Conservation (phyloP, 2,329 filamentous ascomycete species). For the Cadophora malorum region DNA sequence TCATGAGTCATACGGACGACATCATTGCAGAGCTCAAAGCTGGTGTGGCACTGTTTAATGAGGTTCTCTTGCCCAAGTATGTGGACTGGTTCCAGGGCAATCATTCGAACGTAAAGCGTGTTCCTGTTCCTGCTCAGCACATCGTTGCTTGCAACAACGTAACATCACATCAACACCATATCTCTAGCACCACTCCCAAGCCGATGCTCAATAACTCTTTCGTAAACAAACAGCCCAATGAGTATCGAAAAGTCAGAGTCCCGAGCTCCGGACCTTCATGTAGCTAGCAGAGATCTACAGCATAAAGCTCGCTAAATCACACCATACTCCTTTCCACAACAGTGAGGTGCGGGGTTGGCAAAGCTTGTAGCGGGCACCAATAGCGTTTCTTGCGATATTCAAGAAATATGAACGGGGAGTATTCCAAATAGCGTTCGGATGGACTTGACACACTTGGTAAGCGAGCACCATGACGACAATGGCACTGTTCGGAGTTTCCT, state of each 20-base stretch:
- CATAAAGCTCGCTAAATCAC: slow-evolving; percentile 1
- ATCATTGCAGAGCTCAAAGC: too few species aligned
- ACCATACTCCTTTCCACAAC: slow-evolving; percentile 2
- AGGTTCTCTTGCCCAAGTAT: too few species aligned
- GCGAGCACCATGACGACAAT: slow-evolving; percentile 9
- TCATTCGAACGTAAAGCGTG: too few species aligned
- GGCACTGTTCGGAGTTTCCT: not conserved
- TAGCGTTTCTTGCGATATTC: not conserved
- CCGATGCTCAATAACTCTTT: not conserved
- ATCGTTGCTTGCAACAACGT: too few species aligned
- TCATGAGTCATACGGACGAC: too few species aligned
- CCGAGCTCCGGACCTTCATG: not conserved
- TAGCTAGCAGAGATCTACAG: slow-evolving; percentile 7
- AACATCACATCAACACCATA: too few species aligned
- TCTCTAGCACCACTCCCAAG: too few species aligned
- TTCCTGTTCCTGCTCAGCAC: too few species aligned
- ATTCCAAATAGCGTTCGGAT: not conserved
- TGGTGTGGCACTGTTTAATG: too few species aligned
- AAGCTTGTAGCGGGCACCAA: slow-evolving; percentile 17
- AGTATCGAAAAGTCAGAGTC: not conserved
- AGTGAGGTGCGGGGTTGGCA: slow-evolving; percentile 7
- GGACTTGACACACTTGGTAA: not conserved
- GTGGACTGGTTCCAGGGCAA: too few species aligned
- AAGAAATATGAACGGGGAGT: not conserved
- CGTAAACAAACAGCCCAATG: not conserved